Evolutionary conservation across 345 rosid species (phyloP).

Genomic region (Pugionium cornutum): DNA sequence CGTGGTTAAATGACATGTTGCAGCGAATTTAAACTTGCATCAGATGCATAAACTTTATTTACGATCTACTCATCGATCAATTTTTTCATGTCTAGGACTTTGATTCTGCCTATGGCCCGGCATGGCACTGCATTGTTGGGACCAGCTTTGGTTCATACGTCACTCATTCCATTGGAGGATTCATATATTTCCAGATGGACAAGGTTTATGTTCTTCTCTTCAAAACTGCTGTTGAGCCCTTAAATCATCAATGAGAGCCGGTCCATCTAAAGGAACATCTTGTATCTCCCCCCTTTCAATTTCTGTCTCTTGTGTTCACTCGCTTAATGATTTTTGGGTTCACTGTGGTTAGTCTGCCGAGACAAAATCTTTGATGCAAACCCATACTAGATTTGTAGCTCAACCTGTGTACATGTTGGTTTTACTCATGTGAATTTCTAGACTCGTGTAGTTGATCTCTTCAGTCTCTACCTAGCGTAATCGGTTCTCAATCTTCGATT

Average conservation of each 20-base stretch:
- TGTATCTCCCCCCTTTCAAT: neutral
- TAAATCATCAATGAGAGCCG: slow-evolving; percentile 46
- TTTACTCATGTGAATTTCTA: too few species aligned
- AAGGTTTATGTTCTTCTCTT: slow-evolving; percentile 89
- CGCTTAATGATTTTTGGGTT: too few species aligned
- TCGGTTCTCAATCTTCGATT: too few species aligned
- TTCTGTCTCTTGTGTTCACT: slow-evolving; percentile 5
- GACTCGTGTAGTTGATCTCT: too few species aligned
- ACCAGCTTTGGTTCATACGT: slow-evolving; percentile 96
- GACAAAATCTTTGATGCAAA: too few species aligned
- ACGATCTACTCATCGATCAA: slow-evolving; percentile 1
- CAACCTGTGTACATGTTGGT: too few species aligned
- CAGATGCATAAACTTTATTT: neutral
- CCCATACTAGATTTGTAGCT: too few species aligned
- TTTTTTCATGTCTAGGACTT: slow-evolving; percentile 60
- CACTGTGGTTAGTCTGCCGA: too few species aligned
- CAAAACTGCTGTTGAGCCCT: slow-evolving; percentile 91
- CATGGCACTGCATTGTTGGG: slow-evolving; percentile 99
- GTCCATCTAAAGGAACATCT: neutral
- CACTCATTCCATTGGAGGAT: slow-evolving; percentile 89
- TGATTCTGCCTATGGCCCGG: slow-evolving; percentile 83
- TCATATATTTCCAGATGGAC: slow-evolving; percentile 88
- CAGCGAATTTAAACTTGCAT: slow-evolving; percentile 1
- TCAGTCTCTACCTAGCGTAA: too few species aligned
- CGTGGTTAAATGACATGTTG: neutral